These are phyloP conservation scores for Fomitopsis betulina DNA, from an alignment of 1,284 basidiomycete genomes.

Conservation along the genomic window DNA sequence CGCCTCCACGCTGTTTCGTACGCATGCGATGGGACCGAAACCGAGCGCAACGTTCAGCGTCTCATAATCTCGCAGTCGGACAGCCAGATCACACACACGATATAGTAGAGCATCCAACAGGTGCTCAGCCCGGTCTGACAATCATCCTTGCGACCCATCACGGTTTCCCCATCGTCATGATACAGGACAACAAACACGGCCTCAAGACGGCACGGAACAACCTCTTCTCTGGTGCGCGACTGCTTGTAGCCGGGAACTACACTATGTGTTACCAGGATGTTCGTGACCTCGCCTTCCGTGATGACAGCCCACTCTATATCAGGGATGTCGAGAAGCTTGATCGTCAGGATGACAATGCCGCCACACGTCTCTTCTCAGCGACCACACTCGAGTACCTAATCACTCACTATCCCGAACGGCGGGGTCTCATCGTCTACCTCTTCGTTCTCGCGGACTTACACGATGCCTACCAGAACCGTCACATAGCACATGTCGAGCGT, in stretches of 20 bases:
- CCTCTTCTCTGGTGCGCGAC: slow-evolving; percentile 20
- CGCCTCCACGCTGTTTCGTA: slow-evolving; percentile 11
- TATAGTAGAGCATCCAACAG: not conserved
- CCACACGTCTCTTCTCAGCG: slow-evolving; percentile 26
- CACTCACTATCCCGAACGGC: slow-evolving; percentile 8
- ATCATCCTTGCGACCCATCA: no score
- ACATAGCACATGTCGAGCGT: slow-evolving; percentile 20
- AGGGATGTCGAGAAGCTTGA: slow-evolving; percentile 35
- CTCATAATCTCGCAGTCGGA: not conserved
- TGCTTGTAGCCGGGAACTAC: slow-evolving; percentile 21
- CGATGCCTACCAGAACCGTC: slow-evolving; percentile 22
- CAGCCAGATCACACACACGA: not conserved
- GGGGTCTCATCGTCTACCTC: slow-evolving; percentile 18
- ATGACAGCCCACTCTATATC: slow-evolving; percentile 21
- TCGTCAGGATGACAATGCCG: slow-evolving; percentile 38
- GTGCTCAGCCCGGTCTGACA: slow-evolving; percentile 9
- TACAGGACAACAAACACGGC: slow-evolving; percentile 30
- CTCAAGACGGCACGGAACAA: slow-evolving; percentile 29
- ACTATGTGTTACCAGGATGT: slow-evolving; percentile 4
- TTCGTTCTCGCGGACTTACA: slow-evolving; percentile 22
- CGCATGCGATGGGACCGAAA: slow-evolving; percentile 16
- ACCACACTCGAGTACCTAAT: slow-evolving; percentile 11
- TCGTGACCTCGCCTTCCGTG: slow-evolving; percentile 1
- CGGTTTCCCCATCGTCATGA: slow-evolving; percentile 16
- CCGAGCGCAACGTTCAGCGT: slow-evolving; percentile 19